Evolutionary conservation across 495 filamentous ascomycete species (phyloP).

Genomic region (Oidiodendron maius): DNA sequence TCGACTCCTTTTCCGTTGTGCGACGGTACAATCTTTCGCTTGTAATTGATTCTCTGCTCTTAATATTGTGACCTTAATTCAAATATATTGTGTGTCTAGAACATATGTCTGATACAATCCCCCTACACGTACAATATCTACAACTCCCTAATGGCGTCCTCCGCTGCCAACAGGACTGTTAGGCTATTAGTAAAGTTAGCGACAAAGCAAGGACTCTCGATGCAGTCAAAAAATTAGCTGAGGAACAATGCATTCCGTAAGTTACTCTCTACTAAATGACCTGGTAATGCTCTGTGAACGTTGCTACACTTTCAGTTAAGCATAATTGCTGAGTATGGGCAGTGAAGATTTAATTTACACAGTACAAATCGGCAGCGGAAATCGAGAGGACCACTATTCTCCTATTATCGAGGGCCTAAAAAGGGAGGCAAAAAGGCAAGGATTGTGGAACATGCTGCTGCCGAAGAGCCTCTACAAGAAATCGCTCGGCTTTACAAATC

Average conservation of each 20-base stretch:
- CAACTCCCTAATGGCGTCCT: slow-evolving; percentile 4
- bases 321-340: slow-evolving; percentile 14
- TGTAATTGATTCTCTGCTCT: no score
- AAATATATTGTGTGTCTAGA: no score
- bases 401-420: slow-evolving; percentile 84
- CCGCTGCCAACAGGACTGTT: slow-evolving; percentile 22
- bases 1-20: no score
- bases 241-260: slow-evolving; percentile 86
- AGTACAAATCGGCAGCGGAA: slow-evolving; percentile 71
- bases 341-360: slow-evolving; percentile 67
- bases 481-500: slow-evolving; percentile 83
- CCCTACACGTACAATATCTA: slow-evolving; percentile 54
- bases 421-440: slow-evolving; percentile 69
- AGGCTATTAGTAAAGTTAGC: slow-evolving; percentile 60
- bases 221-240: slow-evolving; percentile 89
- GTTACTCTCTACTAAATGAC: slow-evolving; percentile 16
- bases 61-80: no score
- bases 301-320: neutral
- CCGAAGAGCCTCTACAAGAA: slow-evolving; percentile 91
- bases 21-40: no score
- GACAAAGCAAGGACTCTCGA: slow-evolving; percentile 64
- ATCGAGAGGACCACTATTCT: slow-evolving; percentile 73
- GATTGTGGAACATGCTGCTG: slow-evolving; percentile 97
- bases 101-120: slow-evolving; percentile 65
- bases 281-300: neutral